Conservation (phyloP, 257 asterid species). For the Leptodermis oblonga region DNA sequence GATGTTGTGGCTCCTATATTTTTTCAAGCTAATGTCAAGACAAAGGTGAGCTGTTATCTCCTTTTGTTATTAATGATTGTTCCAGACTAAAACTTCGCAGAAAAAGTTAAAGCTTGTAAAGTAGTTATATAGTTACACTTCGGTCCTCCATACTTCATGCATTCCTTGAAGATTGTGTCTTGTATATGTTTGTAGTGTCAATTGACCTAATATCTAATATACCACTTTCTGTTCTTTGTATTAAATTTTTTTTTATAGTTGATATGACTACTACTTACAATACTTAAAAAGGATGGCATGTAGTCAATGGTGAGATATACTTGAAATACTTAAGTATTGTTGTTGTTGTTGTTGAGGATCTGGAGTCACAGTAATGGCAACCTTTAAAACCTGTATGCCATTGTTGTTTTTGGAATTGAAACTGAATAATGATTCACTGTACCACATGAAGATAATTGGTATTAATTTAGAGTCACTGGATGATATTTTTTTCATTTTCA, state of each 20-base stretch:
- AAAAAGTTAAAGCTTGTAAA: neutral
- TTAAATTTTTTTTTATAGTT: neutral
- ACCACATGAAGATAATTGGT: no score
- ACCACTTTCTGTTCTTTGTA: neutral
- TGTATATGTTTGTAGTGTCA: neutral
- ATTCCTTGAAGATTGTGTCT: no score
- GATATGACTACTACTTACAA: neutral
- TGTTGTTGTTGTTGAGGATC: neutral
- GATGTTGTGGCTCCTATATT: constrained; percentile 84
- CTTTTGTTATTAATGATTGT: constrained; percentile 1
- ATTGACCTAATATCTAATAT: neutral
- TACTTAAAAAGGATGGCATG: neutral
- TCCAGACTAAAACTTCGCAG: neutral
- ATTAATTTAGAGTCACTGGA: no score
- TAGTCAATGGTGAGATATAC: no score
- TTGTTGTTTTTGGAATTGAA: no score
- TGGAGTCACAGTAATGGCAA: neutral
- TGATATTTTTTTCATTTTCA: no score
- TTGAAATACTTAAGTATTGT: no score
- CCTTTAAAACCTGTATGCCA: neutral
- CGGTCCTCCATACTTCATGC: no score
- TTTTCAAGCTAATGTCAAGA: constrained; percentile 75
- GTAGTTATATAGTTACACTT: no score
- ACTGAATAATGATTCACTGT: no score
- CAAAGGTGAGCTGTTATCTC: constrained; percentile 51